phyloP scores from a whole-genome alignment of 345 rosid species.

The Melaleuca quinquenervia region DNA sequence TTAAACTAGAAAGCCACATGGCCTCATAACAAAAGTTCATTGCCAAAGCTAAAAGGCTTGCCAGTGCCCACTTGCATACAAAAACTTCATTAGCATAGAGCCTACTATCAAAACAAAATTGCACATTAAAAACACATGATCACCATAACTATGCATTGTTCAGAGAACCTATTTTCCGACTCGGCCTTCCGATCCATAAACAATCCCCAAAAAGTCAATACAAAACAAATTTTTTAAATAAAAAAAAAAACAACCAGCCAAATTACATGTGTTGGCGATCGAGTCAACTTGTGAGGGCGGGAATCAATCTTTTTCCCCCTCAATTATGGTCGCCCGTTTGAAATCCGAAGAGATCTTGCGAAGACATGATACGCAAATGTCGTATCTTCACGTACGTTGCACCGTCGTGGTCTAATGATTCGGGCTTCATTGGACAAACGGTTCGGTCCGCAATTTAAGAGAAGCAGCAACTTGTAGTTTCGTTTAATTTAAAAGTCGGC shows the following conservation, averaged over 20 bases:
- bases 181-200: background rate
- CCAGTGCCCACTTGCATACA: background rate
- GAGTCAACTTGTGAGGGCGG: background rate
- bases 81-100: background rate
- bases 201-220: background rate
- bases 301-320: background rate
- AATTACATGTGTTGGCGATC: background rate
- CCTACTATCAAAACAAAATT: background rate
- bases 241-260: rapidly evolving
- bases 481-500: background rate
- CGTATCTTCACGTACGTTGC: background rate
- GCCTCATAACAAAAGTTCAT: background rate
- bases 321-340: background rate
- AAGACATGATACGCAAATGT: background rate
- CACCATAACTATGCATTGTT: background rate
- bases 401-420: background rate
- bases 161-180: background rate
- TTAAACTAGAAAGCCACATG: background rate
- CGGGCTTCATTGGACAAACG: background rate
- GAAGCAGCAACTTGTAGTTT: background rate
- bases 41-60: background rate
- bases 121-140: background rate
- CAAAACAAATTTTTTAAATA: too few species aligned
- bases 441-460: background rate
- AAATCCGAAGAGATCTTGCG: background rate